A percentile compares a stretch with the other conserved stretches of the same genome.
Conservation (phyloP, 2,329 filamentous ascomycete genomes). For the Pezicula radicicola region DNA sequence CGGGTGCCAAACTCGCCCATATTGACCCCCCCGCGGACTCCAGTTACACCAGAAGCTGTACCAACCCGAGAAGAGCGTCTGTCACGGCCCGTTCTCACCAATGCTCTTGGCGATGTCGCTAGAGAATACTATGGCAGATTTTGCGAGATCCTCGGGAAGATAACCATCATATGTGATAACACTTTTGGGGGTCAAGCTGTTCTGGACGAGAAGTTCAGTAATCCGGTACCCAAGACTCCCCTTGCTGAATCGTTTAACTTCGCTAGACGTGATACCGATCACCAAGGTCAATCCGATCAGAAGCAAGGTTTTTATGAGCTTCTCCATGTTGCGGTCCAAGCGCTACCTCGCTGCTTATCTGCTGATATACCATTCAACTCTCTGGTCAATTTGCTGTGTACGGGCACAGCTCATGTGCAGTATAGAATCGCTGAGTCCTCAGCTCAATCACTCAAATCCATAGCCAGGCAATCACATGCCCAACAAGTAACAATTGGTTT, state of each 20-base stretch:
- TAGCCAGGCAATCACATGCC: constrained; percentile 87
- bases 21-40: constrained; percentile 33
- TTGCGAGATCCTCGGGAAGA: constrained; percentile 92
- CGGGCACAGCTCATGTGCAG: constrained; percentile 93
- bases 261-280: constrained; percentile 70
- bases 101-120: constrained; percentile 68
- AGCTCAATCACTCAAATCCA: constrained; percentile 88
- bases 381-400: constrained; percentile 91
- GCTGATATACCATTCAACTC: constrained; percentile 90
- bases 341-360: constrained; percentile 88
- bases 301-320: constrained; percentile 96
- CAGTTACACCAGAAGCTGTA: constrained; percentile 17
- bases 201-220: constrained; percentile 90
- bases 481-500: constrained; percentile 97
- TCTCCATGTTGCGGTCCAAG: constrained; percentile 91
- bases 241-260: constrained; percentile 95
- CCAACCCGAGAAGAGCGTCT: constrained; percentile 57
- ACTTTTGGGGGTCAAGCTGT: constrained; percentile 95
- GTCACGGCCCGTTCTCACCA: constrained; percentile 60
- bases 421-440: constrained; percentile 89
- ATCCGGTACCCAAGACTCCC: constrained; percentile 86
- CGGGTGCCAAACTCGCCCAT: constrained; percentile 48
- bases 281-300: constrained; percentile 69
- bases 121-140: constrained; percentile 87
- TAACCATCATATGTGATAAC: constrained; percentile 94